These are phyloP conservation scores for Paratrypanosoma confusum DNA, from an alignment of 208 protist genomes.

Conservation along the genomic window DNA sequence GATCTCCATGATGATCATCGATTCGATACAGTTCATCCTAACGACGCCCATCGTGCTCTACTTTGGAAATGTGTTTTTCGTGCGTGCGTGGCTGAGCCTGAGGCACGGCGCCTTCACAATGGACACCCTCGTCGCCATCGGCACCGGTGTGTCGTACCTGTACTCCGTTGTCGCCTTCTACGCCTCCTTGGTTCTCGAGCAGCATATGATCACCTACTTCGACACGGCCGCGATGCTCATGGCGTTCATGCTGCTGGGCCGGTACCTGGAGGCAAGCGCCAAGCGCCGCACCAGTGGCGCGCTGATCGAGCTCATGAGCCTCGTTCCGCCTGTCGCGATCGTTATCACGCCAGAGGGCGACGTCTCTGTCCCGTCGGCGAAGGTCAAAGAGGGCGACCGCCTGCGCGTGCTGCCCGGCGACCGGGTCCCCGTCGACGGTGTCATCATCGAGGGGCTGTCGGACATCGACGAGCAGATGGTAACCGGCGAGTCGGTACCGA, in stretches of 20 bases:
- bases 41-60: conserved; percentile 81
- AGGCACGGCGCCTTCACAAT: conserved; percentile 66
- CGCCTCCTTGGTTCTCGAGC: conserved; percentile 14
- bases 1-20: conserved; percentile 14
- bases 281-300: conserved; percentile 87
- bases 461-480: conserved; percentile 93
- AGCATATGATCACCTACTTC: conserved; percentile 79
- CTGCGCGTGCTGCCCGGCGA: conserved; percentile 83
- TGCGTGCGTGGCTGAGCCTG: conserved; percentile 40
- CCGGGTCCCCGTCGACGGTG: conserved; percentile 90
- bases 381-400: conserved; percentile 31
- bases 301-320: conserved; percentile 73
- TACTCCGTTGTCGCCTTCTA: conserved; percentile 51
- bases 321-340: conserved; percentile 51
- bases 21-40: conserved; percentile 40
- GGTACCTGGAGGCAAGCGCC: conserved; percentile 90
- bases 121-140: conserved; percentile 81
- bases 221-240: conserved; percentile 92
- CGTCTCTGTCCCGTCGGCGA: conserved; percentile 16
- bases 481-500: conserved; percentile 87
- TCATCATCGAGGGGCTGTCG: conserved; percentile 59
- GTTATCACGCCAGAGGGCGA: conserved; percentile 17
- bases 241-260: conserved; percentile 93
- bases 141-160: conserved; percentile 54
- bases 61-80: conserved; percentile 67